Conservation (phyloP, 805 yeast species). For the Starmera dryadoides region DNA sequence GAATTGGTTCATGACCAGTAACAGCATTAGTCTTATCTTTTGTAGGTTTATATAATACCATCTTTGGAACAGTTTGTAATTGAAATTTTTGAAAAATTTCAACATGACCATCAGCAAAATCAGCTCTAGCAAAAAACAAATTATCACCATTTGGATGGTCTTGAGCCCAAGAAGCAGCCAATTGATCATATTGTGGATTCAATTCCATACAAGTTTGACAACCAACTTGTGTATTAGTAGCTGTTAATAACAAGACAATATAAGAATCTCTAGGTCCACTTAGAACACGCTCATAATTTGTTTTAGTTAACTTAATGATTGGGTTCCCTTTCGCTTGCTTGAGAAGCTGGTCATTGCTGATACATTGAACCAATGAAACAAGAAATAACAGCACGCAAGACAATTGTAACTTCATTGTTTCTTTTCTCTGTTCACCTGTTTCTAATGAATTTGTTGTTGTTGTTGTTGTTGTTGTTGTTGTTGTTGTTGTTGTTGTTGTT, state of each 20-base stretch:
- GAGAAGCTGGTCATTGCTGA: constrained; percentile 12
- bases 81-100: constrained; percentile 35
- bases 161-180: constrained; percentile 58
- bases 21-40: constrained; percentile 30
- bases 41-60: constrained; percentile 55
- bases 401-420: background rate
- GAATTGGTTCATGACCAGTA: constrained; percentile 21
- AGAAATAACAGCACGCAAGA: background rate
- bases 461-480: too few species aligned
- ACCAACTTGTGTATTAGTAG: constrained; percentile 64
- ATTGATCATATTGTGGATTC: constrained; percentile 52
- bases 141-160: constrained; percentile 50
- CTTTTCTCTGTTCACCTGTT: background rate
- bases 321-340: constrained; percentile 11
- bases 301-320: constrained; percentile 47
- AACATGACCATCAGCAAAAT: constrained; percentile 50
- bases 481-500: too few species aligned
- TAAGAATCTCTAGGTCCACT: constrained; percentile 62
- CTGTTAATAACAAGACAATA: constrained; percentile 65
- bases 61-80: constrained; percentile 72
- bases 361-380: background rate
- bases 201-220: constrained; percentile 70
- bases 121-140: constrained; percentile 69
- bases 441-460: too few species aligned
- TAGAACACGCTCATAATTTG: constrained; percentile 48